Base-by-base conservation (phyloP, 2,329 filamentous ascomycete species). In the Paraphoma chrysanthemicola region DNA sequence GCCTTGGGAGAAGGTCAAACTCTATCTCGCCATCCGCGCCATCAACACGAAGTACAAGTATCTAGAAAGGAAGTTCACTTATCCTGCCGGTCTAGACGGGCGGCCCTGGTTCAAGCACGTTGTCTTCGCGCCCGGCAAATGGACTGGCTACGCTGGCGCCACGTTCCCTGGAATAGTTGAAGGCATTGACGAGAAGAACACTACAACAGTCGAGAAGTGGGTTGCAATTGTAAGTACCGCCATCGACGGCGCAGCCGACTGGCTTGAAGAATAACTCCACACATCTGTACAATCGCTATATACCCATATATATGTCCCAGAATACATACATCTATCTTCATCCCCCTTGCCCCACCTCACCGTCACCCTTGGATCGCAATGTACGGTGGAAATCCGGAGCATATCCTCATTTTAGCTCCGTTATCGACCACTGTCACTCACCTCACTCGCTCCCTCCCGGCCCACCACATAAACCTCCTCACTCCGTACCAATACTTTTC, bases 41-140 rank as follows among this genome's bases (percentile, higher is more conserved):
- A 85, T 89, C 44, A 98, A 98, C 76, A 82, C 81, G 31, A 90
- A 90, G 73, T 96, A 96, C 81, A 96, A 97, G 83, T 81, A 82
- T 8, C 79, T 98, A 0, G 94, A 98, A 76, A 83, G 93, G 14
- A 82, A 88, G 48, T 97, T 97, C 76, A 68, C 97, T 60, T 90
- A 92, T 68, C 78, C 86, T 4, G 82, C 84, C 3, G 94, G 94
- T 0, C 78, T 98, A 17, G 93, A 97, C 73, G 87, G 87, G 1
- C 82, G 94, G 57, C 81, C 81, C 23, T 97, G 93, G 93, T 98
- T 94, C 81, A 97, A 97, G 80, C 94, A 97, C 70, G 90, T 97
- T 2, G 90, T 97, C 1, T 97, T 96, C 77, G 93, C 93, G 1
- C 93, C 93, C 0, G 93, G 93, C 0, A 75, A 94, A 46, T 96